Evolutionary conservation across 108 stramenopile species (phyloP), one percentile per base, ranked within the genome.

Genomic region (Schizochytrium sp.): DNA sequence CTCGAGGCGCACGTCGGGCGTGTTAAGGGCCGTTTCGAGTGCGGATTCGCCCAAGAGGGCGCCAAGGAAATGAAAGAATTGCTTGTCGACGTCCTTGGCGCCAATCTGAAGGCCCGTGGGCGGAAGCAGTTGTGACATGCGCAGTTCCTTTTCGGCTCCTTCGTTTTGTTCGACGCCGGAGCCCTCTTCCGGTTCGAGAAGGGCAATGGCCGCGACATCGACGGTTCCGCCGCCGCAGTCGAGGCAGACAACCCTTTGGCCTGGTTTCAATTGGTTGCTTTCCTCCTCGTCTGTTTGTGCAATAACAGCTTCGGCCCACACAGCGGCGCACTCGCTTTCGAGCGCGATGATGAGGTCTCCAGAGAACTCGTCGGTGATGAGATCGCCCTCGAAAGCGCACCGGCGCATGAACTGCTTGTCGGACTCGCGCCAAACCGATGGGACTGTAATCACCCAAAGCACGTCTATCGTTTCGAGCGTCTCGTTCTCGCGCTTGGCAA

Each of bases 361-460:
- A 23, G 76, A 83, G 23, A 83, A 83, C 76, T 83, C 76, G 76
- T 83, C 76, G 12, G n/a, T 8, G n/a, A 83, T 34, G 25, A 83
- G 19, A 3, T 23, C 76, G n/a, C 23, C 76, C 45, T 12, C 48
- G 48, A 45, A 18, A 6, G 76, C 76, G 51, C 48, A 47, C 18
- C 76, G 76, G 19, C 76, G 76, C 48, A 83, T 83, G 76, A 83
- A 83, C 28, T 83, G 76, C 28, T 83, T 83, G 51, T 83, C 76
- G 4, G 76, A 83, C 76, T 83, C 76, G 76, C 76, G 76, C 76
- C 76, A 83, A 3, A 83, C 48, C 23, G 76, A 83, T 6, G 76
- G 76, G 12, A 83, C 76, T 3, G 76, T 83, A 6, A 83, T 6
- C 2, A 83, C 76, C 76, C 76, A 83, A 18, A 83, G 76, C 44